These are phyloP conservation scores for Gardenia jasminoides DNA, from an alignment of 257 asterid genomes.

Conservation along the genomic window DNA sequence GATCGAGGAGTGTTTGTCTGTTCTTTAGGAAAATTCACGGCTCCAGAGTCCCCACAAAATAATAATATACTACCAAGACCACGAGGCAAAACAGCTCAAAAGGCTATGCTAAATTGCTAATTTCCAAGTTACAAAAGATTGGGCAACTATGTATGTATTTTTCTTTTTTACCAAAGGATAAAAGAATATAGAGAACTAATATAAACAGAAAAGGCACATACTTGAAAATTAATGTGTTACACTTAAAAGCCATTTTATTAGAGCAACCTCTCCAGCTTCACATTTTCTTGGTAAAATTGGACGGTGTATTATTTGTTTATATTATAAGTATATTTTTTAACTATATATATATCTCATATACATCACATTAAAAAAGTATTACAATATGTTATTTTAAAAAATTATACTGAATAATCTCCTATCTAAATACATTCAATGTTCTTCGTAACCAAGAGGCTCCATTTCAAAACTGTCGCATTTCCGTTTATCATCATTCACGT, in stretches of 20 bases:
- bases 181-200: too few relatives aligned
- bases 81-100: neutral
- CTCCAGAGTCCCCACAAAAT: constrained; percentile 7
- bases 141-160: neutral
- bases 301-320: too few relatives aligned
- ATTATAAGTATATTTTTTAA: too few relatives aligned
- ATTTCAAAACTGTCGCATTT: neutral
- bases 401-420: too few relatives aligned
- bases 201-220: neutral
- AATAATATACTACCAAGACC: neutral
- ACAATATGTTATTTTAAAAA: too few relatives aligned
- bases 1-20: constrained; percentile 8
- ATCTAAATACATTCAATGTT: too few relatives aligned
- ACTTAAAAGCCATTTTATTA: neutral
- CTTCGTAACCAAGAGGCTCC: neutral
- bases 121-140: neutral
- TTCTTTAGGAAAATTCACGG: constrained; percentile 9
- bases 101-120: neutral
- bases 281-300: too few relatives aligned
- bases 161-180: neutral
- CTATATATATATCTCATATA: too few relatives aligned
- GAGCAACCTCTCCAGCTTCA: neutral
- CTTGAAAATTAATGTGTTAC: neutral
- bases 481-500: neutral
- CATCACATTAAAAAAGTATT: too few relatives aligned